A percentile compares a stretch with the other conserved stretches of the same genome.
Conservation (phyloP, 805 yeast species). For the Lipomyces yamanashiensis region DNA sequence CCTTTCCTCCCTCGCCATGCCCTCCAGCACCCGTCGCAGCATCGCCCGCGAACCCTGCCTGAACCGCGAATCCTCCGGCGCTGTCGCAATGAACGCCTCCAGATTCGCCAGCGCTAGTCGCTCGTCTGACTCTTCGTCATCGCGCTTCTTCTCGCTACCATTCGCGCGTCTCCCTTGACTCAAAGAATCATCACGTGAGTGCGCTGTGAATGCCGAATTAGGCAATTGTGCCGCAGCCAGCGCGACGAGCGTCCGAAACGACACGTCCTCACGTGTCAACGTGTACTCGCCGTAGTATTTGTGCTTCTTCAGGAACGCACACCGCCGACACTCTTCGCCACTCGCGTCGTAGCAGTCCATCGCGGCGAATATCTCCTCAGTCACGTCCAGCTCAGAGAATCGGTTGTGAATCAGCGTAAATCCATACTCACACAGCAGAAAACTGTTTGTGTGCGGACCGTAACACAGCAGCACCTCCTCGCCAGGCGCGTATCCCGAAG, state of each 20-base stretch:
- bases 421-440: constrained; percentile 85
- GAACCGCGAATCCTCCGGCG: constrained; percentile 11
- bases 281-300: constrained; percentile 81
- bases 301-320: constrained; percentile 53
- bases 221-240: constrained; percentile 52
- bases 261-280: constrained; percentile 52
- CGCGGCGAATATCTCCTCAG: constrained; percentile 49
- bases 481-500: constrained; percentile 45
- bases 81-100: constrained; percentile 15
- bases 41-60: neutral
- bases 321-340: constrained; percentile 3
- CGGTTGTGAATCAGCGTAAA: constrained; percentile 62
- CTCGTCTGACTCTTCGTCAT: neutral
- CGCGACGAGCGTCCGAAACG: constrained; percentile 78
- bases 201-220: constrained; percentile 12
- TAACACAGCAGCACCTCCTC: constrained; percentile 76
- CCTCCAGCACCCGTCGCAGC: constrained; percentile 4
- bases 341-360: constrained; percentile 41
- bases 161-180: neutral
- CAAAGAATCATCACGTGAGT: neutral
- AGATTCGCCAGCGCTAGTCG: constrained; percentile 11
- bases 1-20: neutral
- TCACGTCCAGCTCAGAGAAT: constrained; percentile 75
- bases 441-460: constrained; percentile 88
- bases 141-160: neutral